Conservation (phyloP, 495 filamentous ascomycete genomes). For the Hypoxylon crocopeplum region DNA sequence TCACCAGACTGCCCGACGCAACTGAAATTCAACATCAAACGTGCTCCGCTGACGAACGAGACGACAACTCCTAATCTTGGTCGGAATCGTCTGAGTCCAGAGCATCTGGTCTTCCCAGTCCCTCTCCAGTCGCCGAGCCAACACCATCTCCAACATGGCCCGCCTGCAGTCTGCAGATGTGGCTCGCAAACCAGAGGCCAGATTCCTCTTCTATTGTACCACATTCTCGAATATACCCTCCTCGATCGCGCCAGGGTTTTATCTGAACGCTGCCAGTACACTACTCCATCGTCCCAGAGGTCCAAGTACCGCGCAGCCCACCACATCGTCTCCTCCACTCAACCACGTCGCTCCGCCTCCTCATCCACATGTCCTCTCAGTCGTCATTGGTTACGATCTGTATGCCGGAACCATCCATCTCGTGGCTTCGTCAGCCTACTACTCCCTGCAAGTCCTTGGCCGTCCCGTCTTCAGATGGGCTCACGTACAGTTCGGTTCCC, state of each 20-base stretch:
- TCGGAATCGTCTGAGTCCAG: slow-evolving; percentile 32
- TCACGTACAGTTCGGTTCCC: slow-evolving; percentile 1
- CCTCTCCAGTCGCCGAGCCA: slow-evolving; percentile 8
- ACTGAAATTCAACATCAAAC: slow-evolving; percentile 42
- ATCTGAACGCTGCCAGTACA: slow-evolving; percentile 28
- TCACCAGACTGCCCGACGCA: slow-evolving; percentile 26
- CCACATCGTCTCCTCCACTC: slow-evolving; percentile 19
- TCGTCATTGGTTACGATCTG: slow-evolving; percentile 23
- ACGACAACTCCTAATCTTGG: slow-evolving; percentile 40
- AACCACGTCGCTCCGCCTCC: slow-evolving; percentile 30
- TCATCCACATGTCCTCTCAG: slow-evolving; percentile 10
- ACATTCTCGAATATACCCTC: slow-evolving; percentile 34
- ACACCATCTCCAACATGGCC: slow-evolving; percentile 8
- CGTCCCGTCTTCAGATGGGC: slow-evolving; percentile 28
- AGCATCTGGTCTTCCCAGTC: background rate
- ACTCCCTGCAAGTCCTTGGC: slow-evolving; percentile 15
- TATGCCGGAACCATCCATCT: slow-evolving; percentile 29
- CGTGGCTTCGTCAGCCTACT: slow-evolving; percentile 22
- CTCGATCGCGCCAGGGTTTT: slow-evolving; percentile 38
- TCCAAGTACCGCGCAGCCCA: slow-evolving; percentile 31
- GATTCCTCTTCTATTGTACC: slow-evolving; percentile 10
- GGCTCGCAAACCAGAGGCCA: slow-evolving; percentile 19
- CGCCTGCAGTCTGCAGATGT: slow-evolving; percentile 13
- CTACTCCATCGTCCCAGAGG: slow-evolving; percentile 32
- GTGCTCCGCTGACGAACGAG: slow-evolving; percentile 39